Evolutionary conservation across 208 protist species (phyloP).

Genomic region (Trypanosoma avium): DNA sequence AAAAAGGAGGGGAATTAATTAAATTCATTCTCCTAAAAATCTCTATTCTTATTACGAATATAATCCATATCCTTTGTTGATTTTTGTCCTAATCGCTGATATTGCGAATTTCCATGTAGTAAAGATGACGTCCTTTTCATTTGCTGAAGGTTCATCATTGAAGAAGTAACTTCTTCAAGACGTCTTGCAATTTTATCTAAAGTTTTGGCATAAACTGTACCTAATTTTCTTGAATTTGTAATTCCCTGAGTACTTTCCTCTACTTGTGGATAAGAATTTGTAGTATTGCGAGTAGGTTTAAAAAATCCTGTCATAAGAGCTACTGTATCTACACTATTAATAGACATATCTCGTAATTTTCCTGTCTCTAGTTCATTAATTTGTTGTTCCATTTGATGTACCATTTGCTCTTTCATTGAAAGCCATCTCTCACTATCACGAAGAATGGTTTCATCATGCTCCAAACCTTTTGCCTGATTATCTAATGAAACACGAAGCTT

Average conservation of each 20-base stretch:
- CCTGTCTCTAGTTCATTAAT: constrained; percentile 55
- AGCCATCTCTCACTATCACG: constrained; percentile 76
- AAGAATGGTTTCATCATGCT: constrained; percentile 69
- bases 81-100: not conserved
- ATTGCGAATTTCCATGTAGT: not conserved
- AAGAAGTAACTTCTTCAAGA: constrained; percentile 69
- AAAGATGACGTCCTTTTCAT: constrained; percentile 17
- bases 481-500: constrained; percentile 61
- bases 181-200: constrained; percentile 67
- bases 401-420: constrained; percentile 67
- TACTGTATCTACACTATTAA: constrained; percentile 42
- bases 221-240: constrained; percentile 8
- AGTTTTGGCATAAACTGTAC: constrained; percentile 48
- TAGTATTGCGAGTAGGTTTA: constrained; percentile 32
- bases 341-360: constrained; percentile 10
- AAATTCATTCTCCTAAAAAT: constrained; percentile 7
- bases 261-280: not conserved
- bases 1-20: too few species aligned
- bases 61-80: not conserved
- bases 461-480: constrained; percentile 52
- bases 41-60: not conserved
- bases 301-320: constrained; percentile 62
- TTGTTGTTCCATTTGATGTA: constrained; percentile 63
- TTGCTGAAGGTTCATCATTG: constrained; percentile 54
- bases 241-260: not conserved